Evolutionary conservation across 78 protist genomes (phyloP), one percentile per base, ranked within the genome.

Genomic region (Speleostelium caveatum): DNA sequence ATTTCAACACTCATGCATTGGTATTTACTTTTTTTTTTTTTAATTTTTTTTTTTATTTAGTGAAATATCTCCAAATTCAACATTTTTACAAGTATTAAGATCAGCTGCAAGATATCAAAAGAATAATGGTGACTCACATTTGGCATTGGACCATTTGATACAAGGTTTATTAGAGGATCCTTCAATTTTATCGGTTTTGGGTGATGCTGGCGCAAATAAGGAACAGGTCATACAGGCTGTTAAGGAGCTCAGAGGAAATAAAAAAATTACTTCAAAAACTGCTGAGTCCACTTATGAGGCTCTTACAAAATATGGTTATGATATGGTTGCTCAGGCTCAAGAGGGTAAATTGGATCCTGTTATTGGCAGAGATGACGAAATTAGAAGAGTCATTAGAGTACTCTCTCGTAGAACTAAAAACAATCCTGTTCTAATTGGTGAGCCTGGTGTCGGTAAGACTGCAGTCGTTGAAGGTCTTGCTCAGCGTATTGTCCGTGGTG

Each of bases 401-500:
- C 76, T 78, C 21, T 67, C 89, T 8, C 24, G 99, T 17, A 93
- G 99, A 39, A 95, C 99, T 1, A 99, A 99, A 95, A 98, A 98
- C 96, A 99, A 98, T 80, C 99, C 99, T 3, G 98, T 97, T 16
- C 97, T 99, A 32, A 95, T 98, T 32, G 99, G 99, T 32, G 98
- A 95, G 66, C 99, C 99, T 0, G 99, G 99, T n/a, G 98, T 93
- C 26, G 96, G 87, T 49, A 74, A 97, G 77, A 97, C 98, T 21
- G 98, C 99, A 19, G 93, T 99, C 1, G 99, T 96, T 5, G 99
- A 99, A 49, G 99, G 99, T 21, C 76, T 99, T 41, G 99, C 99
- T 3, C 99, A 98, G 79, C 86, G 99, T 39, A 98, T 99, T 35
- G 97, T 97, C 2, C 36, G 59, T 35, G 99, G 99, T 45, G 99